Evolutionary conservation across 1,139 yeast genomes (phyloP).

Genomic region (Kodamaea sp.): DNA sequence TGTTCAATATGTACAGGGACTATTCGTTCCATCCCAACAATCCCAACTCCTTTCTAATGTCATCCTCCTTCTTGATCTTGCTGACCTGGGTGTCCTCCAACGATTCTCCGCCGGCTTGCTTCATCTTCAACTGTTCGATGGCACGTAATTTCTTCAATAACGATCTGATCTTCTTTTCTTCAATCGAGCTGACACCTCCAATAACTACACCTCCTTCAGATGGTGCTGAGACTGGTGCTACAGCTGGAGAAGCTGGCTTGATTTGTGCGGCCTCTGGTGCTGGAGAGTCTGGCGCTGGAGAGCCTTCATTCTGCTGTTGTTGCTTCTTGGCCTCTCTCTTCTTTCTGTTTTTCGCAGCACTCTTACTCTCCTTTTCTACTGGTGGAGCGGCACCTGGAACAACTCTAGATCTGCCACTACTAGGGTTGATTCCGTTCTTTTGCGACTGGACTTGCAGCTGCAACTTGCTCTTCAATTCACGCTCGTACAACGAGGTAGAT

Average conservation of each 20-base stretch:
- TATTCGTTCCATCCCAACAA: constrained; percentile 67
- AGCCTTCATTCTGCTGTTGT: constrained; percentile 24
- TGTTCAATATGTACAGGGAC: constrained; percentile 2
- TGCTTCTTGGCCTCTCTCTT: constrained; percentile 71
- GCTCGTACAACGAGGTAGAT: constrained; percentile 57
- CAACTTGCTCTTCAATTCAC: constrained; percentile 44
- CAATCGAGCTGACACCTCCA: constrained; percentile 68
- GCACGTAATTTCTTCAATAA: constrained; percentile 92
- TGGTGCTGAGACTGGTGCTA: constrained; percentile 14
- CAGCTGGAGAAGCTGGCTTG: constrained; percentile 15
- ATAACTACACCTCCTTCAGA: constrained; percentile 39
- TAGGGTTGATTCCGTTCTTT: constrained; percentile 24
- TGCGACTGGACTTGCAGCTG: constrained; percentile 17
- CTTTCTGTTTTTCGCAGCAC: constrained; percentile 75
- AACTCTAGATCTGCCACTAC: constrained; percentile 29
- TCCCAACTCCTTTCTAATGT: constrained; percentile 70
- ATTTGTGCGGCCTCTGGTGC: constrained; percentile 17
- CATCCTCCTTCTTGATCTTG: constrained; percentile 84
- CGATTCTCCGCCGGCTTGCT: constrained; percentile 80
- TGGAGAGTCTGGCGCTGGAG: constrained; percentile 10
- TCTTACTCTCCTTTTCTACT: constrained; percentile 49
- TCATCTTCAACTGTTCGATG: constrained; percentile 82
- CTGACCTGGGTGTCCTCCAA: constrained; percentile 91
- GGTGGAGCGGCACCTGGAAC: constrained; percentile 51
- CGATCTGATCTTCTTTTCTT: constrained; percentile 90